phyloP scores from a whole-genome alignment of 208 protist species.

The Leishmania arabica region DNA sequence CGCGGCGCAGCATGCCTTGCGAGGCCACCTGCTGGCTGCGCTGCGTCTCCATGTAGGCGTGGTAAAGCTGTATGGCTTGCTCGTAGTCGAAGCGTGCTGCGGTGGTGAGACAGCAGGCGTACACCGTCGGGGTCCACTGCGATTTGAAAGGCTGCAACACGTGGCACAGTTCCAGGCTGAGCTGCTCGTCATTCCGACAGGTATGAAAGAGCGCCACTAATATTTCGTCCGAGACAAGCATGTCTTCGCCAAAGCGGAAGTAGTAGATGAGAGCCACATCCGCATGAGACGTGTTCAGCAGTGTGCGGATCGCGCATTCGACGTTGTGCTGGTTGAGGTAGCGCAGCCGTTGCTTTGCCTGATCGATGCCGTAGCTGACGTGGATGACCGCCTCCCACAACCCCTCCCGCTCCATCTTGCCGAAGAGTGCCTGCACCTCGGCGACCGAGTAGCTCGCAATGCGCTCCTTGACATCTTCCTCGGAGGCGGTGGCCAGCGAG shows the following conservation, averaged over 20 bases:
- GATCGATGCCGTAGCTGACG: conserved; percentile 54
- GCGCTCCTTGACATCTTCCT: conserved; percentile 37
- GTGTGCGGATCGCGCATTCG: conserved; percentile 52
- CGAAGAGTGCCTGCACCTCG: conserved; percentile 59
- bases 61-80: conserved; percentile 57
- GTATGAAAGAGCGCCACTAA: conserved; percentile 66
- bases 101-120: conserved; percentile 78
- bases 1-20: conserved; percentile 19
- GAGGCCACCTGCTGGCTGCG: conserved; percentile 1
- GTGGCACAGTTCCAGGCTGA: conserved; percentile 55
- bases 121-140: conserved; percentile 62
- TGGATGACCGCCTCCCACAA: conserved; percentile 65
- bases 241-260: conserved; percentile 62
- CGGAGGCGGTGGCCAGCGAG: conserved; percentile 33
- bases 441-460: conserved; percentile 40
- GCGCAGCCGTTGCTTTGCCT: conserved; percentile 32
- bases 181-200: conserved; percentile 42
- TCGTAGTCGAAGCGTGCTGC: conserved; percentile 50
- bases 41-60: conserved; percentile 37
- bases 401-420: conserved; percentile 54
- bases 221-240: conserved; percentile 67
- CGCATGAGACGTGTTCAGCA: conserved; percentile 40
- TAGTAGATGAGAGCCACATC: conserved; percentile 59
- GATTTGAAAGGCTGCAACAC: conserved; percentile 48
- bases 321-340: conserved; percentile 63